Evolutionary conservation across 352 stramenopile genomes (phyloP), one percentile per base, ranked within the genome.

Genomic region (Pythium rhizo-oryzae): DNA sequence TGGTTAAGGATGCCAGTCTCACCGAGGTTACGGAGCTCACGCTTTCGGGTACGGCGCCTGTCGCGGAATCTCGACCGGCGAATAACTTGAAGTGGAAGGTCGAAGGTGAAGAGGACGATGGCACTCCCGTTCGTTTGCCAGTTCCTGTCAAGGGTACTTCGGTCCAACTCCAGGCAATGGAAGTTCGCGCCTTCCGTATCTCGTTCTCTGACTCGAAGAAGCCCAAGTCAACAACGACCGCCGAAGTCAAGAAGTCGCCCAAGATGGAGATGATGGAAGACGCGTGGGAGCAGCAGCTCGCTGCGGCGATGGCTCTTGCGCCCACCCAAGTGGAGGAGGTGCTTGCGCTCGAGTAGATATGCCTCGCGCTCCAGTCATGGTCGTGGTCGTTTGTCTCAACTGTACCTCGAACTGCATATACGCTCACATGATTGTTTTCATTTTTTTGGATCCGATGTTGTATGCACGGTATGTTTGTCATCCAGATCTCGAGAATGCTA

Each of bases 181-280:
- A 99, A 60, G 96, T 99, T 54, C 87, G 92, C 61, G 97, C 93
- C 0, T 99, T 98, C 78, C 81, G 87, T 53, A 62, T 96, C 50
- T 85, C 77, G 62, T 91, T 93, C 58, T 57, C 24, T n/a, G 74
- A 80, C 39, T 37, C 55, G 30, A 55, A 24, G 28, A n/a, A 21
- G 7, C 12, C 44, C 11, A 21, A 50, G 37, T 16, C 24, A 2
- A 23, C 37, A 11, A 28, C 41, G 18, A 68, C 56, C 44, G 8
- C 24, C 33, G 28, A 47, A 33, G 49, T 47, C 8, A 33, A 47
- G 46, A 41, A 62, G 19, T 8, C 19, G n/a, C 3, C 44, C 44
- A 51, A 51, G 35, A n/a, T 59, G 25, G 54, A 62, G 47, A 62
- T 75, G 25, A 65, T 61, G 59, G 59, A 72, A 23, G 44, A 71